A percentile compares a stretch with the other conserved stretches of the same genome.
Conservation (phyloP, 2,329 filamentous ascomycete genomes). For the Penicillium sp. region DNA sequence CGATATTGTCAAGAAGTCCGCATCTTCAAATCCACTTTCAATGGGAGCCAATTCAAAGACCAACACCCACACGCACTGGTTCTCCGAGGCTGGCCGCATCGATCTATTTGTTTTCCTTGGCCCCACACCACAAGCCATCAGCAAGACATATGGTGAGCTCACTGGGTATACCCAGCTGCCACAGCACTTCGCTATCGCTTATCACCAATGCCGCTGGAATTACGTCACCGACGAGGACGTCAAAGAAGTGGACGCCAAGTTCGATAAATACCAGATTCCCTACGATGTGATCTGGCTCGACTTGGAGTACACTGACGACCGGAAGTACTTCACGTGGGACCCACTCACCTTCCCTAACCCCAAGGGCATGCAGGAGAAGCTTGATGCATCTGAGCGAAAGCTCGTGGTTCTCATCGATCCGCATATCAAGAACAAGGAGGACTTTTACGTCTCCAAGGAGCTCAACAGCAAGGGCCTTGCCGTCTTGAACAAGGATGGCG, state of each 20-base stretch:
- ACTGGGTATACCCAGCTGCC: slow-evolving; percentile 90
- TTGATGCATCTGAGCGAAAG: slow-evolving; percentile 81
- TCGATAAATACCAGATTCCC: slow-evolving; percentile 91
- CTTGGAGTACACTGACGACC: slow-evolving; percentile 93
- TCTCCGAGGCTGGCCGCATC: slow-evolving; percentile 84
- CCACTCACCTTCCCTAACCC: slow-evolving; percentile 82
- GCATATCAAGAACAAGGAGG: slow-evolving; percentile 88
- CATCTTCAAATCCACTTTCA: slow-evolving; percentile 70
- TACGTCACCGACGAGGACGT: slow-evolving; percentile 97
- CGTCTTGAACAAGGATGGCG: slow-evolving; percentile 84
- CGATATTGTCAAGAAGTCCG: slow-evolving; percentile 80
- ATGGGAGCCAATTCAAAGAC: slow-evolving; percentile 67
- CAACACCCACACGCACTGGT: slow-evolving; percentile 90
- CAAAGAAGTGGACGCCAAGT: slow-evolving; percentile 91
- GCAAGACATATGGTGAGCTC: slow-evolving; percentile 78
- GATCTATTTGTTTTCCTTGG: slow-evolving; percentile 95
- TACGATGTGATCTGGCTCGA: slow-evolving; percentile 99
- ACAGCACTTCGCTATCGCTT: slow-evolving; percentile 85
- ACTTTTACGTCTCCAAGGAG: slow-evolving; percentile 74
- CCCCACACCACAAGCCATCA: slow-evolving; percentile 77
- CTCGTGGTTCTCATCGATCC: slow-evolving; percentile 94
- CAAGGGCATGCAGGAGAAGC: slow-evolving; percentile 79
- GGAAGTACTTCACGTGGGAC: slow-evolving; percentile 99
- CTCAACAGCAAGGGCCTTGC: slow-evolving; percentile 79
- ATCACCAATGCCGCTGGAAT: slow-evolving; percentile 99